Conservation (phyloP, 805 yeast species). For the Schwanniomyces polymorphus region DNA sequence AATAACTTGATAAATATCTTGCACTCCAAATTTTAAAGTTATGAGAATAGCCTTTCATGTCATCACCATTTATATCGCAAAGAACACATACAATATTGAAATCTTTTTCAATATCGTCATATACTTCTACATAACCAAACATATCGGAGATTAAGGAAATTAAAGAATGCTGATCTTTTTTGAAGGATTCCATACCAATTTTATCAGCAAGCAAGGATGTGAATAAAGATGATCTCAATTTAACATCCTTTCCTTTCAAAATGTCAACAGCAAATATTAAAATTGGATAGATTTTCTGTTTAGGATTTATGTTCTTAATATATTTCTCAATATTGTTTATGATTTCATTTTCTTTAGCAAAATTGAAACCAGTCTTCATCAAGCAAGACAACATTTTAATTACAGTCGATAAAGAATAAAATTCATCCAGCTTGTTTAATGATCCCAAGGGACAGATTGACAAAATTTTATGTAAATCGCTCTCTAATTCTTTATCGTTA, state of each 20-base stretch:
- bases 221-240: constrained; percentile 5
- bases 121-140: constrained; percentile 1
- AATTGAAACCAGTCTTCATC: constrained; percentile 1
- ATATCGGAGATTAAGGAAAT: constrained; percentile 3
- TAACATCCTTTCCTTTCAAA: neutral
- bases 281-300: constrained; percentile 2
- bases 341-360: neutral
- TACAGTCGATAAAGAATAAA: constrained; percentile 7
- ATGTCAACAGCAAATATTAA: constrained; percentile 1
- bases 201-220: constrained; percentile 12
- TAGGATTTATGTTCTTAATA: neutral
- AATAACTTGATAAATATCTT: constrained; percentile 19
- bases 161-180: neutral
- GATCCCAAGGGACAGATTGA: constrained; percentile 7
- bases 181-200: constrained; percentile 5
- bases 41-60: constrained; percentile 5
- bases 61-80: neutral
- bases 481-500: constrained; percentile 8
- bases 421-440: constrained; percentile 1
- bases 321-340: constrained; percentile 1
- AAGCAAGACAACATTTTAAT: constrained; percentile 7
- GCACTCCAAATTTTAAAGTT: constrained; percentile 23
- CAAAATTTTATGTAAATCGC: constrained; percentile 27
- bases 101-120: constrained; percentile 4
- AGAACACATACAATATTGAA: constrained; percentile 6